Evolutionary conservation across 352 stramenopile species (phyloP).

Genomic region (Globisporangium parvum): DNA sequence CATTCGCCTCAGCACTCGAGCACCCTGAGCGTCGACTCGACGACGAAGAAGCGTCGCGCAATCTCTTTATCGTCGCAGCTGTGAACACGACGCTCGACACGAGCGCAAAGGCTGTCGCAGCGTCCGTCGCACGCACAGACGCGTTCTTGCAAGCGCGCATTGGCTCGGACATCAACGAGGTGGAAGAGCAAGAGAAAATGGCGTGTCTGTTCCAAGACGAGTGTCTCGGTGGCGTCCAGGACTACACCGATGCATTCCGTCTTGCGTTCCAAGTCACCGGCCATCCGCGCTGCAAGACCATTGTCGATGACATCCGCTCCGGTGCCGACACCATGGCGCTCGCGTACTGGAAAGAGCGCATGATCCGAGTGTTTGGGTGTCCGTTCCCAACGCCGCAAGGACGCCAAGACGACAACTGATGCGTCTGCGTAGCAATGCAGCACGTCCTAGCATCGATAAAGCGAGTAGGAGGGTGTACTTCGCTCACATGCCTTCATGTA

Average conservation of each 20-base stretch:
- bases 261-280: slow-evolving; percentile 19
- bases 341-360: slow-evolving; percentile 22
- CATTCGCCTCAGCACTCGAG: background rate
- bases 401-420: no score
- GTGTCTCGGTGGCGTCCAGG: slow-evolving; percentile 25
- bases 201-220: slow-evolving; percentile 35
- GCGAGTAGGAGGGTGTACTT: background rate
- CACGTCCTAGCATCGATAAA: background rate
- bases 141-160: slow-evolving; percentile 2
- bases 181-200: slow-evolving; percentile 32
- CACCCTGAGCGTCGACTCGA: background rate
- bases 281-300: slow-evolving; percentile 26
- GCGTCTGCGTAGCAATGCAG: no score
- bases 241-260: slow-evolving; percentile 39
- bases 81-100: slow-evolving; percentile 6
- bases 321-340: slow-evolving; percentile 15
- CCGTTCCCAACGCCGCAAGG: slow-evolving; percentile 5
- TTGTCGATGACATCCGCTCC: slow-evolving; percentile 14
- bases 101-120: slow-evolving; percentile 1
- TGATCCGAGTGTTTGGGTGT: slow-evolving; percentile 9
- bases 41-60: background rate
- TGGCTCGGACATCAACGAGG: slow-evolving; percentile 5
- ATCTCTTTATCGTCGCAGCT: slow-evolving; percentile 7
- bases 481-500: no score
- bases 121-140: slow-evolving; percentile 13